Percentiles rank a stretch among this genome's conserved stretches.
These are phyloP conservation scores for Zasmidium angulare DNA, from an alignment of 2,329 filamentous ascomycete genomes.

Conservation along the genomic window DNA sequence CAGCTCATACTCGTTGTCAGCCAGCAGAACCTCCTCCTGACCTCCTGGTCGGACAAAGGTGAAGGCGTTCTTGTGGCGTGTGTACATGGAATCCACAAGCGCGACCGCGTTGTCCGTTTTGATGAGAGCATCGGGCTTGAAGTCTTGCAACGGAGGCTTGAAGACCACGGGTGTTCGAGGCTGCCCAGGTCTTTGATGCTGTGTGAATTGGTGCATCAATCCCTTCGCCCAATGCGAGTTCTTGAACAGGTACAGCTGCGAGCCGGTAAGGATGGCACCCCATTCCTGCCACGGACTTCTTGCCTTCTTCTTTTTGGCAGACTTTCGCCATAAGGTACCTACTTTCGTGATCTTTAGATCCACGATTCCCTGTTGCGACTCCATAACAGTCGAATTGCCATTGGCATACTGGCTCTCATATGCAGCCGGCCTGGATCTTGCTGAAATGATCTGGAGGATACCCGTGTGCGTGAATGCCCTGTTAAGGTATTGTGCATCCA, in stretches of 20 bases:
- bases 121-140: slow-evolving; percentile 91
- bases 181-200: slow-evolving; percentile 74
- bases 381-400: slow-evolving; percentile 57
- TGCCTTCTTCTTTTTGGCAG: slow-evolving; percentile 89
- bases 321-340: slow-evolving; percentile 90
- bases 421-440: slow-evolving; percentile 87
- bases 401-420: slow-evolving; percentile 72
- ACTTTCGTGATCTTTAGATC: slow-evolving; percentile 98
- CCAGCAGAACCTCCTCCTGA: slow-evolving; percentile 85
- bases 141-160: slow-evolving; percentile 83
- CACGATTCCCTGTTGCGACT: slow-evolving; percentile 87
- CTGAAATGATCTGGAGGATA: slow-evolving; percentile 90
- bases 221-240: slow-evolving; percentile 91
- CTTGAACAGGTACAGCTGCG: slow-evolving; percentile 93
- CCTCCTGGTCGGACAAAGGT: slow-evolving; percentile 84
- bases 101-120: slow-evolving; percentile 92
- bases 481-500: slow-evolving; percentile 80
- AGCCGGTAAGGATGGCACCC: slow-evolving; percentile 95
- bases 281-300: slow-evolving; percentile 98
- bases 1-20: slow-evolving; percentile 85
- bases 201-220: slow-evolving; percentile 83
- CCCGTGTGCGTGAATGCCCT: slow-evolving; percentile 89
- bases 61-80: slow-evolving; percentile 94
- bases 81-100: slow-evolving; percentile 81
- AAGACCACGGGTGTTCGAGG: slow-evolving; percentile 79